Evolutionary conservation across 2,329 filamentous ascomycete species (phyloP).

Genomic region (Emmonsia crescens): DNA sequence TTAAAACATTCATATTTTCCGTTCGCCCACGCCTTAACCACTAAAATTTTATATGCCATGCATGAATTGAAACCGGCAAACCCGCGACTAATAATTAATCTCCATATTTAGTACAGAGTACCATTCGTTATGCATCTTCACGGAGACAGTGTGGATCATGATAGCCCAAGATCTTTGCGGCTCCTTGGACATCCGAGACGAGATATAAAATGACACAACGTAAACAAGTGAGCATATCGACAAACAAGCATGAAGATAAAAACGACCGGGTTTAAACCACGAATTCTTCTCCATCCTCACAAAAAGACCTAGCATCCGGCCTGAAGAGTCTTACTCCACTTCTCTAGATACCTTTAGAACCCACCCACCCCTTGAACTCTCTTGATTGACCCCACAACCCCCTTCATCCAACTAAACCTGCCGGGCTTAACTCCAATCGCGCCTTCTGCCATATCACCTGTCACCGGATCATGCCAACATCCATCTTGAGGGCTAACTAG

Average conservation of each 20-base stretch:
- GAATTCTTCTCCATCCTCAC: background rate
- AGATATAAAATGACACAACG: background rate
- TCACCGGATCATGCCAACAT: constrained; percentile 47
- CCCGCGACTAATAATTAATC: no score
- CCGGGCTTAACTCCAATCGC: constrained; percentile 45
- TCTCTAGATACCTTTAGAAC: constrained; percentile 30
- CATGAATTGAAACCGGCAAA: no score
- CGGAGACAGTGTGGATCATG: background rate
- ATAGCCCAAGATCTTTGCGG: background rate
- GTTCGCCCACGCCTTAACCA: no score
- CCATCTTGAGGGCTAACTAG: constrained; percentile 45
- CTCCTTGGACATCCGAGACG: background rate
- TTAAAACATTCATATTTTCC: no score
- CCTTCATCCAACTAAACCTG: constrained; percentile 48
- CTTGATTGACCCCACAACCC: constrained; percentile 47
- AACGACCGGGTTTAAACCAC: background rate
- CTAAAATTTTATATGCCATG: no score
- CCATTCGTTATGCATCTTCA: background rate
- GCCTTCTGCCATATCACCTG: constrained; percentile 38
- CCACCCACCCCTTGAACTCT: constrained; percentile 47
- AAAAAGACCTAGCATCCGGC: background rate
- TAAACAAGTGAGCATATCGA: background rate
- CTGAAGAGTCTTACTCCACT: background rate
- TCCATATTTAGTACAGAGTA: background rate
- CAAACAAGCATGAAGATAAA: background rate